Base-by-base conservation (phyloP, 768 basidiomycete species). In the Mycena crocata region DNA sequence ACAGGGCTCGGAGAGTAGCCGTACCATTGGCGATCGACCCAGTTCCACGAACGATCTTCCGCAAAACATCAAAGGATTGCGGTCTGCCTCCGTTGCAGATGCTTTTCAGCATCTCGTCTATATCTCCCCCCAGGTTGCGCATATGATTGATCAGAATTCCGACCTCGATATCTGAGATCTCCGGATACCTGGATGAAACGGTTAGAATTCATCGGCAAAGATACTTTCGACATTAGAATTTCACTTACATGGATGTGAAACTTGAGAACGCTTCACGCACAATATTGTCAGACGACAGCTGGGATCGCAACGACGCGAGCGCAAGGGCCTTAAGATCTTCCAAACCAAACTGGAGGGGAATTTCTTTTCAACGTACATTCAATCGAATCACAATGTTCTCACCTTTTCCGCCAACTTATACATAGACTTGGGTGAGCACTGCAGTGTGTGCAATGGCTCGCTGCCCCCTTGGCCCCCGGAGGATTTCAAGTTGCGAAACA, bases 401-500 rank as follows among this genome's bases (percentile, higher is more conserved):
- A 61, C 66, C 39, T 26, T 32, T n/a, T 67, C 59, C 3, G 66
- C 66, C 15, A 67, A 42, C 39, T 23, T 61, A n/a, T 67, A 69
- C 68, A 69, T 69, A 5, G 68, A 69, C 37, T 69, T 69, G 3
- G 64, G 34, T 0, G 68, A 69, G 14, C 60, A 66, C 28, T 32
- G 19, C 2, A 56, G 64, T 5, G 3, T 26, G 15, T 30, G 13
- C 4, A 6, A n/a, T 17, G 13, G 8, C 10, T 24, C n/a, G 23
- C 8, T 39, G 45, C 7, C 6, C 32, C 15, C 4, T 35, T 15
- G 0, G 17, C 2, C 9, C 3, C 7, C 21, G 21, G 15, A 9
- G 9, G 49, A 60, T 37, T 40, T 8, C 51, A 19, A 42, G 34
- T 24, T 46, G 46, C 62, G 54, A 39, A 69, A 69, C 7, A 19